Evolutionary conservation across 176 grass and related monocot species (phyloP).

Genomic region (Bromus sterilis): DNA sequence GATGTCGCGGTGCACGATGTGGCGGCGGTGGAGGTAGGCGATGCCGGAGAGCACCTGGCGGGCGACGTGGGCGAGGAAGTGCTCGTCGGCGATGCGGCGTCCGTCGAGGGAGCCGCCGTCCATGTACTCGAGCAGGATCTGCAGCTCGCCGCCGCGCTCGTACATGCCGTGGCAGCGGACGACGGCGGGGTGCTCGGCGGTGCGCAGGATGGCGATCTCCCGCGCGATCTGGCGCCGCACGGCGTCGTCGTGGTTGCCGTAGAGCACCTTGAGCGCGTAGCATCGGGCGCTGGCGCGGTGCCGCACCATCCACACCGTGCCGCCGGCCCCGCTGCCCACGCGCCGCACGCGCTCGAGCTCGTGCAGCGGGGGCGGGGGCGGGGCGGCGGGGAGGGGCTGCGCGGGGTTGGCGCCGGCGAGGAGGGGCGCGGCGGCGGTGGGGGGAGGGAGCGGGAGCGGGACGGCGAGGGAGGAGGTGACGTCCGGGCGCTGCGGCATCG

Average conservation of each 20-base stretch:
- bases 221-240: conserved; percentile 63
- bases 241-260: conserved; percentile 71
- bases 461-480: conserved; percentile 39
- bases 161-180: conserved; percentile 95
- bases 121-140: conserved; percentile 97
- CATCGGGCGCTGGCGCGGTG: conserved; percentile 27
- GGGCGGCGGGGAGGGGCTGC: background rate
- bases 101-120: conserved; percentile 82
- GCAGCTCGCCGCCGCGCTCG: conserved; percentile 75
- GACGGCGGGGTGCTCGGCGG: conserved; percentile 61
- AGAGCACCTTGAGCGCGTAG: conserved; percentile 77
- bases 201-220: conserved; percentile 82
- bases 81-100: conserved; percentile 53
- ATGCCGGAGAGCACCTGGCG: conserved; percentile 71
- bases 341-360: conserved; percentile 74
- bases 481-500: conserved; percentile 44
- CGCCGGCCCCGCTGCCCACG: conserved; percentile 65
- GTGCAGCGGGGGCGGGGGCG: conserved; percentile 26
- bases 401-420: background rate
- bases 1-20: conserved; percentile 97
- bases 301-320: conserved; percentile 65
- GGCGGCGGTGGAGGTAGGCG: conserved; percentile 74
- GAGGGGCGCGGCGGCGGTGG: background rate
- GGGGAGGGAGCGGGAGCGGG: conserved; percentile 40
- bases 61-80: conserved; percentile 59